phyloP scores from a whole-genome alignment of 2,329 filamentous ascomycete species.

The Nothomitra cinnamomea region DNA sequence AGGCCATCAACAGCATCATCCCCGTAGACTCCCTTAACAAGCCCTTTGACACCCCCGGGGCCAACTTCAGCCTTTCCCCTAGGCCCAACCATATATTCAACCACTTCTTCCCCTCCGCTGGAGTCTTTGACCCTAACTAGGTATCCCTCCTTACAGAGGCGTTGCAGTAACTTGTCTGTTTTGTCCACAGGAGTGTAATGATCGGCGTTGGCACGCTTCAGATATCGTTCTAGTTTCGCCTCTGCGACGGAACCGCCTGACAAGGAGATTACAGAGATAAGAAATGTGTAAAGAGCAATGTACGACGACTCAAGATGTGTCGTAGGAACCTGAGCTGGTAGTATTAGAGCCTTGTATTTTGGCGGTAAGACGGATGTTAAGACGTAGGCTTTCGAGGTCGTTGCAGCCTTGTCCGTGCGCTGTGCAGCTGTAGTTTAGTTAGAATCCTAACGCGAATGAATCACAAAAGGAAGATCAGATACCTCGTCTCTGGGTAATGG shows the following conservation, averaged over 20 bases:
- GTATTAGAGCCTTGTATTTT: conserved; percentile 49
- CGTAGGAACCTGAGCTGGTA: conserved; percentile 49
- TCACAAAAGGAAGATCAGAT: conserved; percentile 13
- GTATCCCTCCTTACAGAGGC: conserved; percentile 70
- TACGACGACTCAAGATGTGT: conserved; percentile 60
- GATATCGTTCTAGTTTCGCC: conserved; percentile 57
- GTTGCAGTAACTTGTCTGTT: conserved; percentile 57
- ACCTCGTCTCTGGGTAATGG: conserved; percentile 65
- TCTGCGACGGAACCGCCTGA: conserved; percentile 57
- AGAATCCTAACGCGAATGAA: not conserved
- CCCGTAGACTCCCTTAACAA: conserved; percentile 6
- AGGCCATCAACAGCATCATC: conserved; percentile 5
- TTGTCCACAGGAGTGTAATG: conserved; percentile 56
- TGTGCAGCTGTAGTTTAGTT: conserved; percentile 28
- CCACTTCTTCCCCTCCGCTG: conserved; percentile 51
- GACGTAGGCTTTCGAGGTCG: conserved; percentile 54
- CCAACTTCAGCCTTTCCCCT: conserved; percentile 7
- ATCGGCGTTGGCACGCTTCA: conserved; percentile 59
- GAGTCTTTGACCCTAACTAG: conserved; percentile 56
- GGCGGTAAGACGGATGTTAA: conserved; percentile 56
- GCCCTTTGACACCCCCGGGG: conserved; percentile 1
- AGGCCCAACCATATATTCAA: conserved; percentile 64
- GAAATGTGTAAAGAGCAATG: conserved; percentile 60
- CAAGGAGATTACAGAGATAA: conserved; percentile 62
- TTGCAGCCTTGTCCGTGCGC: conserved; percentile 31